A percentile compares a stretch with the other conserved stretches of the same genome.
Conservation (phyloP, 2,329 filamentous ascomycete species). For the Fusarium fracticaudum region DNA sequence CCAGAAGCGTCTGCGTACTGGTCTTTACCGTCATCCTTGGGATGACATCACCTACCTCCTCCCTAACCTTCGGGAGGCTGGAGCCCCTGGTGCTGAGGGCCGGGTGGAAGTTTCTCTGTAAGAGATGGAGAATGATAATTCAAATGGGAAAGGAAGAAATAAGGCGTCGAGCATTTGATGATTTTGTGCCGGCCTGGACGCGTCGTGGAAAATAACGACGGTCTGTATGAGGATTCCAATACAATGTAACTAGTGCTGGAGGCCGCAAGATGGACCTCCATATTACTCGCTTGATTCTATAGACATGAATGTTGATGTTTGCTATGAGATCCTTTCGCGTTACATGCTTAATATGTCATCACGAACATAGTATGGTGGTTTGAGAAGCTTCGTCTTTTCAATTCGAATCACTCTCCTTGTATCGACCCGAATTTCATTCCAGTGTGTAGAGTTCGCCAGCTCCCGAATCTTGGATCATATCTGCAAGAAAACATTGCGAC, state of each 20-base stretch:
- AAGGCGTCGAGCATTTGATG: slow-evolving; percentile 49
- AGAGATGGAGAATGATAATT: slow-evolving; percentile 43
- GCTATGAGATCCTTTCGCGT: slow-evolving; percentile 9
- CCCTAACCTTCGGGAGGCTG: slow-evolving; percentile 77
- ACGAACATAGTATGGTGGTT: not conserved
- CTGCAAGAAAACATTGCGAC: not conserved
- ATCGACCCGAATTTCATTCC: not conserved
- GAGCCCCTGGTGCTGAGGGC: slow-evolving; percentile 79
- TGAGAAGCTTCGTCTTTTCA: not conserved
- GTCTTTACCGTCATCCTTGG: slow-evolving; percentile 99
- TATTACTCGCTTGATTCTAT: slow-evolving; percentile 48
- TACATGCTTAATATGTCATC: not conserved
- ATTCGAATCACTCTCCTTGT: not conserved
- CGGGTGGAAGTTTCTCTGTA: slow-evolving; percentile 89
- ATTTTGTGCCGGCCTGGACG: slow-evolving; percentile 44
- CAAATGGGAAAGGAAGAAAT: slow-evolving; percentile 39
- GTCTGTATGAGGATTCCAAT: slow-evolving; percentile 52
- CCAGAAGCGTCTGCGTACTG: slow-evolving; percentile 98
- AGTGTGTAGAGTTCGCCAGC: not conserved
- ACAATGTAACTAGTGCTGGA: slow-evolving; percentile 50
- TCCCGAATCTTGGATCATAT: not conserved
- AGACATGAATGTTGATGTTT: slow-evolving; percentile 45
- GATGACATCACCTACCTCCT: slow-evolving; percentile 97
- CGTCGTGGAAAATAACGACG: slow-evolving; percentile 40
- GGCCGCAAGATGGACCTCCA: slow-evolving; percentile 46